These are phyloP conservation scores for Fusarium poae DNA, from an alignment of 2,329 filamentous ascomycete species.

Conservation along the genomic window DNA sequence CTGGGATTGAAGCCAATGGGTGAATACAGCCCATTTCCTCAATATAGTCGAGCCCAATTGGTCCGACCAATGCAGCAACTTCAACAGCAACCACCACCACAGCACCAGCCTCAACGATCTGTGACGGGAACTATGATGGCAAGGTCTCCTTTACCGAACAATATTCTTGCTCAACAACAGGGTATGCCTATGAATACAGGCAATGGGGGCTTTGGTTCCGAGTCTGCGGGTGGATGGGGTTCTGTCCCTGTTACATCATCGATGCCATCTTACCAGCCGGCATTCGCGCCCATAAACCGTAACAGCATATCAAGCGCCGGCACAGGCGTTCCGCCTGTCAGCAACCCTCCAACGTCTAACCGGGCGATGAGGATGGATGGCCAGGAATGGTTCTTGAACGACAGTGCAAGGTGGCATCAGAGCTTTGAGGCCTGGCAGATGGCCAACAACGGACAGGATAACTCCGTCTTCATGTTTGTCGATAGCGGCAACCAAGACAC, in stretches of 20 bases:
- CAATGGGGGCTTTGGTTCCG: constrained; percentile 41
- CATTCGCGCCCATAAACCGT: constrained; percentile 42
- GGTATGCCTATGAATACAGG: constrained; percentile 40
- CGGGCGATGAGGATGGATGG: constrained; percentile 59
- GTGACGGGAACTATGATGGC: constrained; percentile 34
- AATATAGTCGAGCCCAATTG: constrained; percentile 50
- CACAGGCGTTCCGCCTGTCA: constrained; percentile 38
- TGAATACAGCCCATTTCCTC: constrained; percentile 55
- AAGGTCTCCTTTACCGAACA: constrained; percentile 23
- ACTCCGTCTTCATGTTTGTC: constrained; percentile 51
- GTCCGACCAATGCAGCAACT: constrained; percentile 42
- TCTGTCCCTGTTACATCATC: constrained; percentile 37
- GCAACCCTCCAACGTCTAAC: constrained; percentile 37
- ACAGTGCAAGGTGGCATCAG: constrained; percentile 70
- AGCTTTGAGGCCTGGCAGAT: constrained; percentile 68
- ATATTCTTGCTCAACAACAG: constrained; percentile 34
- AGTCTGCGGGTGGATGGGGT: constrained; percentile 48
- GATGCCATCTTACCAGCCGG: constrained; percentile 39
- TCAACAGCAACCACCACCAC: constrained; percentile 28
- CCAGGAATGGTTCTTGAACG: constrained; percentile 69
- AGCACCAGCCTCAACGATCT: constrained; percentile 30
- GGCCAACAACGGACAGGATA: constrained; percentile 47
- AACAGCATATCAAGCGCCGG: constrained; percentile 27
- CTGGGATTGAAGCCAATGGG: constrained; percentile 39
- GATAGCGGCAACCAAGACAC: constrained; percentile 40